Percentiles rank a stretch among this genome's conserved stretches.
Evolutionary conservation across 441 rosid species (phyloP).

Genomic region (Monsonia emarginata): DNA sequence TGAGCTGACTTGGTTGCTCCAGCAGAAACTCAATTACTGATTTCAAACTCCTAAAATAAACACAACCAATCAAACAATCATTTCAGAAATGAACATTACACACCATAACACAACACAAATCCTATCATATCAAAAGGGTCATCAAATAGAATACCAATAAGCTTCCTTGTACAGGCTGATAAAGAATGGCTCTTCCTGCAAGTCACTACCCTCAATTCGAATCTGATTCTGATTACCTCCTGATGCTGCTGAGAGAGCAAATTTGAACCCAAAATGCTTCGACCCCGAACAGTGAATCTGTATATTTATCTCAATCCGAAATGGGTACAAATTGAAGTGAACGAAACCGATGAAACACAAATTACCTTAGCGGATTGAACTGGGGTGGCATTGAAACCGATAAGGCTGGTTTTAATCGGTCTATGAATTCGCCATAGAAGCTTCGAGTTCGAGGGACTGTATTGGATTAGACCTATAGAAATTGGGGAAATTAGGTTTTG

Average conservation of each 20-base stretch:
- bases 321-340: neutral
- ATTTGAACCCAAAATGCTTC: neutral
- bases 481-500: neutral
- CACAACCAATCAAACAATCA: neutral
- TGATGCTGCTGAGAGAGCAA: neutral
- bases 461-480: neutral
- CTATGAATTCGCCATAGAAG: neutral
- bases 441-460: neutral
- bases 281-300: neutral
- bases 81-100: neutral
- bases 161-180: neutral
- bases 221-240: neutral
- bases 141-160: neutral
- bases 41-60: constrained; percentile 40
- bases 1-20: constrained; percentile 63
- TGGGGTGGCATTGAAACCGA: neutral
- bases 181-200: neutral
- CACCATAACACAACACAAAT: neutral
- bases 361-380: neutral
- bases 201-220: neutral
- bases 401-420: neutral
- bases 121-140: neutral
- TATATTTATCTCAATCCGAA: neutral
- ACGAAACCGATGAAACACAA: neutral
- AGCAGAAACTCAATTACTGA: constrained; percentile 30